Conservation (phyloP, 2,329 filamentous ascomycete genomes). For the Xylaria digitata region DNA sequence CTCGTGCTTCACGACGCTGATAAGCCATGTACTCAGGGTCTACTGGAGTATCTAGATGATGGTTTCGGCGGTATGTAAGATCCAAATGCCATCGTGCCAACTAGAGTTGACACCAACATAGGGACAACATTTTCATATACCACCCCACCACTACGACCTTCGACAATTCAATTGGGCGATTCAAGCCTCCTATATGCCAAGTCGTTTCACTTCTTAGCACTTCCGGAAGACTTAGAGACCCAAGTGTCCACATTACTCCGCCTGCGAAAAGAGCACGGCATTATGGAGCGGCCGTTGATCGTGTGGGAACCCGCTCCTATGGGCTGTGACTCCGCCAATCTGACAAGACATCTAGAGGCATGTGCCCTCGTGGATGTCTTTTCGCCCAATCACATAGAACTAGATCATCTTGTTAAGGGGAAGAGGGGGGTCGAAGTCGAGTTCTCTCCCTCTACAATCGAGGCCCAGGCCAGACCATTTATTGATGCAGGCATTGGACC, state of each 20-base stretch:
- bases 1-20: conserved; percentile 13
- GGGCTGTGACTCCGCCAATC: conserved; percentile 15
- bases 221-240: conserved; percentile 21
- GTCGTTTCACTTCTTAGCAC: conserved; percentile 29
- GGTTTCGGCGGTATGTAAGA: conserved; percentile 20
- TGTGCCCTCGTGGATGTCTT: conserved; percentile 28
- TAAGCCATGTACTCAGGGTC: conserved; percentile 24
- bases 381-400: conserved; percentile 29
- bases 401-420: conserved; percentile 22
- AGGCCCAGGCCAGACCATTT: conserved; percentile 20
- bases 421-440: conserved; percentile 9
- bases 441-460: conserved; percentile 14
- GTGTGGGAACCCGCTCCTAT: conserved; percentile 32
- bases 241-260: conserved; percentile 22
- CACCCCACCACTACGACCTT: conserved; percentile 24
- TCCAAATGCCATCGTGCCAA: neutral
- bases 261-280: conserved; percentile 24
- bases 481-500: conserved; percentile 18
- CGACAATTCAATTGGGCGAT: conserved; percentile 2
- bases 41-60: conserved; percentile 32
- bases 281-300: conserved; percentile 21
- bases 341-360: conserved; percentile 1
- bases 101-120: neutral
- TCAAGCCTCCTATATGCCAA: conserved; percentile 12
- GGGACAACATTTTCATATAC: conserved; percentile 28